A percentile compares a stretch with the other conserved stretches of the same genome.
phyloP scores from a whole-genome alignment of 106 monocot species.

The Allium fistulosum region DNA sequence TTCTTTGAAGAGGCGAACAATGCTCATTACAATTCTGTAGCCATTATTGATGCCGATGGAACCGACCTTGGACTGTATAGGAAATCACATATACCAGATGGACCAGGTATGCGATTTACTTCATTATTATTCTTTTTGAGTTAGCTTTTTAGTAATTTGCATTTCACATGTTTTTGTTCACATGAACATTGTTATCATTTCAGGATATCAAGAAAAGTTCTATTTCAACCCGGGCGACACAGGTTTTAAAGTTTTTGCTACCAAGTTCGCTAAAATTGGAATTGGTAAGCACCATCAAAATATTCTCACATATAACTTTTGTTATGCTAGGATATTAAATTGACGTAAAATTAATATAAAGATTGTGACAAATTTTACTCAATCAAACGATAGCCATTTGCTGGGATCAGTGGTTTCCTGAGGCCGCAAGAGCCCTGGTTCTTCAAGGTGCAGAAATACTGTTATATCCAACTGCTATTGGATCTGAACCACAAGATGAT shows the following conservation, averaged over 20 bases:
- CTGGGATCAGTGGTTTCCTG: constrained; percentile 99
- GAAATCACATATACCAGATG: constrained; percentile 99
- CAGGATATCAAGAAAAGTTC: constrained; percentile 97
- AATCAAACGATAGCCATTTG: constrained; percentile 52
- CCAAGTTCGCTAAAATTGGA: constrained; percentile 87
- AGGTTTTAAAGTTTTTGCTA: constrained; percentile 87
- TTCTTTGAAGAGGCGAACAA: constrained; percentile 99
- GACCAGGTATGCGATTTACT: constrained; percentile 50
- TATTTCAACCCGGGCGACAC: constrained; percentile 97
- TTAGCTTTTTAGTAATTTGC: neutral
- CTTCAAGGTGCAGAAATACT: constrained; percentile 94
- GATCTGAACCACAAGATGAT: constrained; percentile 89
- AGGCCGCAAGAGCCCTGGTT: constrained; percentile 84
- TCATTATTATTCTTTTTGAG: neutral
- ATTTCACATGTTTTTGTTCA: neutral
- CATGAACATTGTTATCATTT: neutral
- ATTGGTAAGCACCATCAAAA: constrained; percentile 44
- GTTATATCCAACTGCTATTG: constrained; percentile 93
- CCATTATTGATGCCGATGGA: constrained; percentile 89
- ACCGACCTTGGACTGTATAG: constrained; percentile 92
- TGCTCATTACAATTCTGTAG: constrained; percentile 97
- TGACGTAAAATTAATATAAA: too few species aligned
- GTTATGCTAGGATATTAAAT: too few species aligned
- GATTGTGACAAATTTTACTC: neutral
- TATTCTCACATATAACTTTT: too few species aligned